phyloP scores from a whole-genome alignment of 1,284 basidiomycete genomes.

The Ceratobasidium sp. region DNA sequence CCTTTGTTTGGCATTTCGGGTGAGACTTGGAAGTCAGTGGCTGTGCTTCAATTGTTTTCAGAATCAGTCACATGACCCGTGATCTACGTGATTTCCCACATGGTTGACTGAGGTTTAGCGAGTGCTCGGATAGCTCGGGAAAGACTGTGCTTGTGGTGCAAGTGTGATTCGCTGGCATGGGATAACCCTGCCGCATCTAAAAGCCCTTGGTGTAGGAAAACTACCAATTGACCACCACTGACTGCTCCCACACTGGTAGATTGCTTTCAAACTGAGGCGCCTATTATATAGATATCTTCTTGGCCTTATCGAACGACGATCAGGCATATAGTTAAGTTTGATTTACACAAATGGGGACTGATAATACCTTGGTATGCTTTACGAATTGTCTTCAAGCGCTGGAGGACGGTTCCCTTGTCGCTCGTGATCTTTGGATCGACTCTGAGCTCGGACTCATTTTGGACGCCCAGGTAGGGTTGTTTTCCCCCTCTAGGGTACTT shows the following conservation, averaged over 20 bases:
- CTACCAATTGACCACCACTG: no score
- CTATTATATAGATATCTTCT: background rate
- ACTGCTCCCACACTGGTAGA: background rate
- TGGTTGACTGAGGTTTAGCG: constrained; percentile 19
- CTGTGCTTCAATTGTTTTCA: background rate
- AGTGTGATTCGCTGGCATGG: constrained; percentile 27
- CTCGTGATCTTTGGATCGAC: constrained; percentile 78
- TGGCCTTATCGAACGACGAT: background rate
- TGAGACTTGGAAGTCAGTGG: constrained; percentile 6
- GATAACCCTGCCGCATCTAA: background rate
- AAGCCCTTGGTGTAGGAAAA: background rate
- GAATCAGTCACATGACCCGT: constrained; percentile 1
- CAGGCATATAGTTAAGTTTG: background rate
- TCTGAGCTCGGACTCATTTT: constrained; percentile 69
- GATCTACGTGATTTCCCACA: background rate
- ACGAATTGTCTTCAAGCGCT: constrained; percentile 79
- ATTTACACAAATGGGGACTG: background rate
- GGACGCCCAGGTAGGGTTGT: constrained; percentile 66
- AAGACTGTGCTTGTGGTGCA: background rate
- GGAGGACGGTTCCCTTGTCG: constrained; percentile 72
- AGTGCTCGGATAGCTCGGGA: constrained; percentile 16
- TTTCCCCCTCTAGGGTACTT: constrained; percentile 24
- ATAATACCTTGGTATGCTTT: constrained; percentile 76
- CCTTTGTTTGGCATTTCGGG: background rate
- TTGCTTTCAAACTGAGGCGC: background rate